These are phyloP conservation scores for Daldinia bambusicola DNA, from an alignment of 495 filamentous ascomycete genomes.

Conservation along the genomic window DNA sequence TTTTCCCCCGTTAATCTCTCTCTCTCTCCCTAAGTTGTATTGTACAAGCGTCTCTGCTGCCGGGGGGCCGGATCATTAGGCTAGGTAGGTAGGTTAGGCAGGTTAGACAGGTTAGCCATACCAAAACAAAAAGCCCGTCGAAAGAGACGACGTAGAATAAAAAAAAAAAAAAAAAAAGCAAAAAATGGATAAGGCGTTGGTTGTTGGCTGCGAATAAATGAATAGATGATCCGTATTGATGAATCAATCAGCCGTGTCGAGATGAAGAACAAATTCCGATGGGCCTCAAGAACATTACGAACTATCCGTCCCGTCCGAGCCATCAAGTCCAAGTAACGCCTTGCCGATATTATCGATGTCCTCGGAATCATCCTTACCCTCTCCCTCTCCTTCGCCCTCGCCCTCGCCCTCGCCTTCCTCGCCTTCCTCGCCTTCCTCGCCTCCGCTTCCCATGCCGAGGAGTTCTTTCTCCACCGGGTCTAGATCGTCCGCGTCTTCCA, in stretches of 20 bases:
- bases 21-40: constrained; percentile 7
- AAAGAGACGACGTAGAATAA: constrained; percentile 17
- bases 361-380: constrained; percentile 55
- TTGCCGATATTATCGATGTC: constrained; percentile 66
- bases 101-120: no score
- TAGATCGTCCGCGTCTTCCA: constrained; percentile 61
- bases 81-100: no score
- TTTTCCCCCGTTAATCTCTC: neutral
- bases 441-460: constrained; percentile 57
- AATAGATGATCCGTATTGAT: neutral
- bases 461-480: constrained; percentile 64
- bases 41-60: constrained; percentile 18
- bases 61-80: no score
- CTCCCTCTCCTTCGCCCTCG: constrained; percentile 48
- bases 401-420: constrained; percentile 47
- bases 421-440: constrained; percentile 42
- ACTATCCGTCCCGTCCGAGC: constrained; percentile 50
- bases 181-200: no score
- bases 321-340: constrained; percentile 59
- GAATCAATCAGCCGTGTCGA: neutral
- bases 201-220: neutral
- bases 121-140: neutral
- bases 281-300: constrained; percentile 17
- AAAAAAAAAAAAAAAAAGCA: no score
- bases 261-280: neutral